Evolutionary conservation across 495 filamentous ascomycete genomes (phyloP).

Genomic region (Trypethelium eluteriae): DNA sequence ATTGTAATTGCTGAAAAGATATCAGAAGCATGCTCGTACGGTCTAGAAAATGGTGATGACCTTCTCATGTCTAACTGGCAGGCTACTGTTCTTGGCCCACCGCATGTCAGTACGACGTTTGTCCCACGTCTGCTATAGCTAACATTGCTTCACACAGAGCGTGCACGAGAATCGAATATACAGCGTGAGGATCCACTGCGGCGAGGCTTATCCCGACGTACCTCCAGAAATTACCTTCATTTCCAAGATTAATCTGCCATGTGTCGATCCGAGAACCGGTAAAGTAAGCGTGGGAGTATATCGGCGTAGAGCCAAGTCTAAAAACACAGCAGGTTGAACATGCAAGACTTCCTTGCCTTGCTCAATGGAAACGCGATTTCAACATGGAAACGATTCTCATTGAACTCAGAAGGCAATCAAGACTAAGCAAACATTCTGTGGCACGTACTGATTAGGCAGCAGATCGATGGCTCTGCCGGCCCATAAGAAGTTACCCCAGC

Average conservation of each 20-base stretch:
- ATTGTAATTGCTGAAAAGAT: conserved; percentile 9
- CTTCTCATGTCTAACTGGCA: conserved; percentile 98
- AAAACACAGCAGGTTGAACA: conserved; percentile 62
- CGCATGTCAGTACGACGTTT: conserved; percentile 60
- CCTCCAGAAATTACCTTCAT: conserved; percentile 86
- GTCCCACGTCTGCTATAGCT: background rate
- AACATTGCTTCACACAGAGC: conserved; percentile 49
- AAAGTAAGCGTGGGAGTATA: conserved; percentile 43
- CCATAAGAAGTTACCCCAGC: conserved; percentile 92
- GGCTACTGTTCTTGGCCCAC: conserved; percentile 91
- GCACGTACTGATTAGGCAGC: background rate
- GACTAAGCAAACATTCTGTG: conserved; percentile 18
- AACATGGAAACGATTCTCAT: conserved; percentile 92
- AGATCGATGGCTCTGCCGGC: conserved; percentile 92
- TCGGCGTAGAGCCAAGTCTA: background rate
- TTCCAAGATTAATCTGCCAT: conserved; percentile 89
- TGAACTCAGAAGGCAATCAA: conserved; percentile 66
- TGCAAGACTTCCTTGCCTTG: conserved; percentile 69
- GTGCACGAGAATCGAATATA: conserved; percentile 98
- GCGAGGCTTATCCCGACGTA: conserved; percentile 75
- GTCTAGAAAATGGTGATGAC: conserved; percentile 88
- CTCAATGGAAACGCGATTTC: conserved; percentile 78
- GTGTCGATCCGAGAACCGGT: conserved; percentile 72
- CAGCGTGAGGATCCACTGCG: conserved; percentile 94
- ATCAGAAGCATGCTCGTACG: conserved; percentile 91